Conservation (phyloP, 495 filamentous ascomycete species). For the Niebla homalea region DNA sequence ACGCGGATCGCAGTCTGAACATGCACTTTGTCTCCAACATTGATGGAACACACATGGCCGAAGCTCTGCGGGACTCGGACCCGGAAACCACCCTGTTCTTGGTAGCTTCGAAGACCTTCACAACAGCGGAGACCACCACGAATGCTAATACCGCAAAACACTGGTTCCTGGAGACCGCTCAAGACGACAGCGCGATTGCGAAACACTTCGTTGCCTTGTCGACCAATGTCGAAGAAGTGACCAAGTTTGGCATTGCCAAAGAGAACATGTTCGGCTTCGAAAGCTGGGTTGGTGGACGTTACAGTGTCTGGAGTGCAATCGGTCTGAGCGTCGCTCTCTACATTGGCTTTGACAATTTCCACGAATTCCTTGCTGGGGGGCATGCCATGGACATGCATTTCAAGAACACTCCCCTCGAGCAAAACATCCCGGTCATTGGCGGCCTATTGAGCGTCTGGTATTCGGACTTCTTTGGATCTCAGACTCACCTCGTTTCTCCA, state of each 20-base stretch:
- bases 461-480: constrained; percentile 93
- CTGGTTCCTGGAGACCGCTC: constrained; percentile 86
- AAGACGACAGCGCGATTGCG: constrained; percentile 63
- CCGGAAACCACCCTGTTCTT: constrained; percentile 97
- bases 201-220: constrained; percentile 99
- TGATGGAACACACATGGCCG: constrained; percentile 93
- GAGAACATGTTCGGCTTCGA: constrained; percentile 99
- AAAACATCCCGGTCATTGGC: constrained; percentile 89
- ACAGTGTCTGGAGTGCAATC: constrained; percentile 98
- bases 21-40: constrained; percentile 99
- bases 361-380: constrained; percentile 87
- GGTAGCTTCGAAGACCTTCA: constrained; percentile 98
- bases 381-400: constrained; percentile 99
- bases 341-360: constrained; percentile 94
- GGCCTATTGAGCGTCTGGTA: constrained; percentile 96
- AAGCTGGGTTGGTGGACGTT: constrained; percentile 95
- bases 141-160: constrained; percentile 93
- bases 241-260: constrained; percentile 93
- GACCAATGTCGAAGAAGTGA: constrained; percentile 88
- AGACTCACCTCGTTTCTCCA: constrained; percentile 93
- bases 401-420: constrained; percentile 70
- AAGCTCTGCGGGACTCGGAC: constrained; percentile 77
- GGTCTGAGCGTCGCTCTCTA: constrained; percentile 87
- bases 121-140: constrained; percentile 89
- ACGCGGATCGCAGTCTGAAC: constrained; percentile 68